Evolutionary conservation across 163 green algal genomes (phyloP).

Genomic region (Prototheca stagnorum): DNA sequence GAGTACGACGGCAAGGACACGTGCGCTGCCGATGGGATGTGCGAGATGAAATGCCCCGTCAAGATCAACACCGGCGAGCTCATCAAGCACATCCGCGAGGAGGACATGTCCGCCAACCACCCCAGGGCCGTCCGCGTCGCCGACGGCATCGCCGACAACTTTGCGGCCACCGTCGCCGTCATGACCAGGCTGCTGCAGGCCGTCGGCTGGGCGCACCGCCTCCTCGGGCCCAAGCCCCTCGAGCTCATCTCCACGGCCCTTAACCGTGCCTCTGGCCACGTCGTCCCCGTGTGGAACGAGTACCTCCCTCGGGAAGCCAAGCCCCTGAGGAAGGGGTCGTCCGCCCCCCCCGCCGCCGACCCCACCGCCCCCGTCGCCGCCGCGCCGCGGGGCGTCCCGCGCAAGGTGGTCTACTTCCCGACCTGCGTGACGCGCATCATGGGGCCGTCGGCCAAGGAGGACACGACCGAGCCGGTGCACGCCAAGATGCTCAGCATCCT

Average conservation of each 20-base stretch:
- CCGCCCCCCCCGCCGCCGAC: no score
- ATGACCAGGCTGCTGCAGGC: constrained; percentile 64
- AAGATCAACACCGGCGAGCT: constrained; percentile 97
- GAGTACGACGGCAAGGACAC: constrained; percentile 71
- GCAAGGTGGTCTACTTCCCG: constrained; percentile 85
- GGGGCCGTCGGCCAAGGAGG: constrained; percentile 58
- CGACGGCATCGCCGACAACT: constrained; percentile 58
- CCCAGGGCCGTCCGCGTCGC: constrained; percentile 10
- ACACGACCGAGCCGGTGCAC: constrained; percentile 52
- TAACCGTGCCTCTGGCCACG: constrained; percentile 47
- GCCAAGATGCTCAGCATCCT: constrained; percentile 70
- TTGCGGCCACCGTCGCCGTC: constrained; percentile 35
- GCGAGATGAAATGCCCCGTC: constrained; percentile 95
- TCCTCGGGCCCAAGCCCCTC: constrained; percentile 55
- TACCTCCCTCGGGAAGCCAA: constrained; percentile 78
- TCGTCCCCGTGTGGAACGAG: constrained; percentile 79
- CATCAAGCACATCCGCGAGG: constrained; percentile 69
- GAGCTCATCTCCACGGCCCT: constrained; percentile 41
- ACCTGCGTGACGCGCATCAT: constrained; percentile 93
- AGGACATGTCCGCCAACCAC: constrained; percentile 33
- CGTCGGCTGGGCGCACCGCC: constrained; percentile 55
- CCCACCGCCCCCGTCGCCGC: no score
- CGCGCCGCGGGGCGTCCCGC: constrained; percentile 25
- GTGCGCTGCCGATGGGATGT: constrained; percentile 95
- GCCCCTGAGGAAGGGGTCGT: no score